A percentile compares a stretch with the other conserved stretches of the same genome.
Conservation (phyloP, 306 rosid genomes). For the Herpetospermum pedunculosum region DNA sequence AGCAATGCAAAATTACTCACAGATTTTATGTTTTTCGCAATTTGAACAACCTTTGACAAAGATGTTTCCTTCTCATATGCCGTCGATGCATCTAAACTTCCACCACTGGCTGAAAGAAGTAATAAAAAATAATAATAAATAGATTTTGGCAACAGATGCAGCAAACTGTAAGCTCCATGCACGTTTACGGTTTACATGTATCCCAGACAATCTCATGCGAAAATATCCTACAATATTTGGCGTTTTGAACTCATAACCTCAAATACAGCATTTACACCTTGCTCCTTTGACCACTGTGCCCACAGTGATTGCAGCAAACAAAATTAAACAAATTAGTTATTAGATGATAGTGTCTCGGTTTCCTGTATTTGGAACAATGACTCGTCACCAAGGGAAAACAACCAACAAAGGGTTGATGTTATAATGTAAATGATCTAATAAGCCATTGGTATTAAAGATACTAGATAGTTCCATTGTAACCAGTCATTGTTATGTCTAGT, state of each 20-base stretch:
- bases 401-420: background rate
- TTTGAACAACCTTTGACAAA: constrained; percentile 26
- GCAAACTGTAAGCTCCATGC: background rate
- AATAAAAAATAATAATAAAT: constrained; percentile 12
- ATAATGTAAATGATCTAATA: background rate
- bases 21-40: constrained; percentile 48
- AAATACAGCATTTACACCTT: background rate
- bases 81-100: constrained; percentile 27
- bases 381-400: background rate
- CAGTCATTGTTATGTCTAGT: too few species aligned
- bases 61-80: constrained; percentile 27
- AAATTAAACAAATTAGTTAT: background rate
- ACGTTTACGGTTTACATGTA: background rate
- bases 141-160: constrained; percentile 13
- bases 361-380: background rate
- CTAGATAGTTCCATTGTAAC: too few species aligned
- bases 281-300: background rate
- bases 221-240: background rate
- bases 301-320: constrained; percentile 4
- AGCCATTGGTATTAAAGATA: background rate
- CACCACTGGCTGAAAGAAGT: constrained; percentile 34
- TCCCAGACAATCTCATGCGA: background rate
- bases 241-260: background rate
- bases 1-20: constrained; percentile 30
- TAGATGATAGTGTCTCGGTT: background rate